A percentile compares a stretch with the other conserved stretches of the same genome.
phyloP scores from a whole-genome alignment of 2,329 filamentous ascomycete species.

The Gaeumannomyces tritici region DNA sequence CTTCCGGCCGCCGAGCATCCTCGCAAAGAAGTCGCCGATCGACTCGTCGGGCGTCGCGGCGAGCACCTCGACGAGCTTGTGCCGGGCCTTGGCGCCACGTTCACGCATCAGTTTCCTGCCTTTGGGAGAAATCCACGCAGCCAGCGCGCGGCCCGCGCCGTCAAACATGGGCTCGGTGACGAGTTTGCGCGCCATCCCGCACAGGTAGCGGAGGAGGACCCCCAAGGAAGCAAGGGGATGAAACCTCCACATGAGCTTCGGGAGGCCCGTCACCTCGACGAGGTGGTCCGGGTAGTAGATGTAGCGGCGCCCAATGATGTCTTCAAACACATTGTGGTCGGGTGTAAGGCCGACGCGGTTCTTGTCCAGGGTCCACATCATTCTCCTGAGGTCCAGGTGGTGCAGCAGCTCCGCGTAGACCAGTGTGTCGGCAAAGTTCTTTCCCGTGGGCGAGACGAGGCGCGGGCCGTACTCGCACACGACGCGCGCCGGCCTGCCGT shows the following conservation, averaged over 20 bases:
- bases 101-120: background rate
- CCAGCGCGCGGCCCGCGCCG: constrained; percentile 17
- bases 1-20: constrained; percentile 35
- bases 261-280: constrained; percentile 42
- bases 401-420: constrained; percentile 37
- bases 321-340: too few species aligned
- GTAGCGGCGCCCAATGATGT: constrained; percentile 64
- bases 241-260: too few species aligned
- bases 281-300: constrained; percentile 84
- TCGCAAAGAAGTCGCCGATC: constrained; percentile 54
- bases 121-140: background rate
- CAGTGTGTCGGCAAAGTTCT: constrained; percentile 50
- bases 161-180: constrained; percentile 47
- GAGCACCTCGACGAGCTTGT: constrained; percentile 11
- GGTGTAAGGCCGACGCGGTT: background rate
- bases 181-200: constrained; percentile 19
- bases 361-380: constrained; percentile 3
- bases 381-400: constrained; percentile 5
- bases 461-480: constrained; percentile 79
- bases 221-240: too few species aligned
- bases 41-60: constrained; percentile 52
- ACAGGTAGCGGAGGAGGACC: constrained; percentile 20
- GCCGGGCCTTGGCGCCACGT: background rate
- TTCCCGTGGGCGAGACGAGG: constrained; percentile 49
- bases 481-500: constrained; percentile 26